Base-by-base conservation (phyloP, 352 stramenopile genomes). In the Phytophthora crassamura region DNA sequence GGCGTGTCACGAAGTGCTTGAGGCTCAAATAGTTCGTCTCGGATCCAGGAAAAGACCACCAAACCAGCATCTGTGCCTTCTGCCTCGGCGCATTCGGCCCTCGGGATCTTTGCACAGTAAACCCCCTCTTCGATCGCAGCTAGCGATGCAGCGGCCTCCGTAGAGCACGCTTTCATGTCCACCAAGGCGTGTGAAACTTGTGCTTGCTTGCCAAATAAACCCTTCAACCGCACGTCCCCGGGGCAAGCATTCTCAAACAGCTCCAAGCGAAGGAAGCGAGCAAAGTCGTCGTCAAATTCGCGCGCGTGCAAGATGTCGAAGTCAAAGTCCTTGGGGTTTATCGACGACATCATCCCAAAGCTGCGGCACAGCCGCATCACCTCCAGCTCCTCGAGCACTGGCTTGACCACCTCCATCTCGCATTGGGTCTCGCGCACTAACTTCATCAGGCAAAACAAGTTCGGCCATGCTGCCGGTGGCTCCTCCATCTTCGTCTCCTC, bases 271-370 rank as follows among this genome's bases (percentile, higher is more conserved):
- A 94, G 56, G 22, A 88, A 91, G 2, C 78, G 74, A n/a, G 59
- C 69, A 45, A 94, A 81, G 10, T 91, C 85, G 2, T 80, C 77
- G 38, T 94, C 85, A 47, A 92, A 89, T 15, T 89, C 77, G 20
- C 55, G 55, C 0, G 80, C 66, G 14, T 78, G 60, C 20, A 90
- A 54, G 40, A 81, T 16, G 6, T 77, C 66, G 20, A 74, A 73
- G 50, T 84, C 55, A 14, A 89, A 89, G 18, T 91, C 82, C 46
- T 75, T 77, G 2, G 54, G 39, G n/a, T 77, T 83, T 32, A 88
- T 71, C 0, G 46, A 69, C 3, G 74, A 59, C 46, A 91, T 64
- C 69, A 84, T 74, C 3, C 77, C 76, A 6, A 95, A 75, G 38
- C 61, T 73, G 28, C 68, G 73, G 54, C 84, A 82, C 49, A 95